Evolutionary conservation across 768 basidiomycete species (phyloP).

Genomic region (Cyclocybe aegerita): DNA sequence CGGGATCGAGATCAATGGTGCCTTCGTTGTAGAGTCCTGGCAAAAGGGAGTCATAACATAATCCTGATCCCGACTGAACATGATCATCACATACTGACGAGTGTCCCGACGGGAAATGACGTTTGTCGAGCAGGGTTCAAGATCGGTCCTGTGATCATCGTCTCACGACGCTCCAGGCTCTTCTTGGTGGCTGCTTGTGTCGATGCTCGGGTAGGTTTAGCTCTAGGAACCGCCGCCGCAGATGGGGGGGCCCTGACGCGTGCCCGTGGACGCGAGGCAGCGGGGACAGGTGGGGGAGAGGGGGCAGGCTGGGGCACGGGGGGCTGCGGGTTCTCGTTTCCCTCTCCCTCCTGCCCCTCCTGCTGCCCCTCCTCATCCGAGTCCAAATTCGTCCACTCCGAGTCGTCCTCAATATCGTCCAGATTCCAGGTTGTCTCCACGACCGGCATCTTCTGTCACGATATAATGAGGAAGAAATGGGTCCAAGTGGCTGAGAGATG

Average conservation of each 20-base stretch:
- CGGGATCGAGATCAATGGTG: slow-evolving; percentile 56
- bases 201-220: slow-evolving; percentile 15
- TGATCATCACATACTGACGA: slow-evolving; percentile 33
- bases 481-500: too few relatives aligned
- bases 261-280: neutral
- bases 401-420: too few relatives aligned
- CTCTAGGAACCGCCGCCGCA: neutral
- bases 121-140: slow-evolving; percentile 7
- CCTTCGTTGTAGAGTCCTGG: slow-evolving; percentile 46
- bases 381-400: too few relatives aligned
- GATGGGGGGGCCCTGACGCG: neutral
- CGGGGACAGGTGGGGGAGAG: neutral
- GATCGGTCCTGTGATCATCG: slow-evolving; percentile 3
- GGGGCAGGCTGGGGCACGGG: neutral
- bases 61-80: neutral
- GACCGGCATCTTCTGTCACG: too few relatives aligned
- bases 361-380: neutral
- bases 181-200: slow-evolving; percentile 19
- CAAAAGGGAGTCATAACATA: neutral
- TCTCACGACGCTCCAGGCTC: slow-evolving; percentile 8
- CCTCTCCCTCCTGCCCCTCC: slow-evolving; percentile 7
- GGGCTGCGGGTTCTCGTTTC: neutral
- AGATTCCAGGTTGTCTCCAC: too few relatives aligned
- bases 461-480: too few relatives aligned
- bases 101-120: slow-evolving; percentile 6